Percentiles rank a stretch among this genome's conserved stretches.
These are phyloP conservation scores for Pseudogymnoascus sp. DNA, from an alignment of 2,329 filamentous ascomycete genomes.

Conservation along the genomic window DNA sequence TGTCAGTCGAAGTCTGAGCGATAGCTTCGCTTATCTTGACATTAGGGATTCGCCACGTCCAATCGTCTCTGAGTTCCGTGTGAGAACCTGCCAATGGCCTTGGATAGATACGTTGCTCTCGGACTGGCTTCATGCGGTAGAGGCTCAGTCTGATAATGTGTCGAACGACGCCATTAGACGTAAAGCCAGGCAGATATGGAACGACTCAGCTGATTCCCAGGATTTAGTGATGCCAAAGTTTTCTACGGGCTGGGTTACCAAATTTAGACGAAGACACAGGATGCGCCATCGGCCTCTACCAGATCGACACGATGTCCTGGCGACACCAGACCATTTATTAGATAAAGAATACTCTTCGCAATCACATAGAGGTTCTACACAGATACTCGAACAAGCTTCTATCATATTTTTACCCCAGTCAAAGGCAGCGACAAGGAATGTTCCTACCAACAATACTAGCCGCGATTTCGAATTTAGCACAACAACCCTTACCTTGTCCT, in stretches of 20 bases:
- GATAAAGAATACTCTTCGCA: constrained; percentile 1
- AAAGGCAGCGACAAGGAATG: constrained; percentile 3
- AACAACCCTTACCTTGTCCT: constrained; percentile 11
- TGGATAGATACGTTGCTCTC: constrained; percentile 12
- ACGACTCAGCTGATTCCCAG: constrained; percentile 12
- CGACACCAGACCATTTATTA: constrained; percentile 2
- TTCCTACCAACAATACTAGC: constrained; percentile 9
- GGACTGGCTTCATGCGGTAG: constrained; percentile 12
- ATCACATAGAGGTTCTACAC: constrained; percentile 1
- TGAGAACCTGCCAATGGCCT: constrained; percentile 15
- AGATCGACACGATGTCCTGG: constrained; percentile 8
- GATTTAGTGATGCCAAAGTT: constrained; percentile 13
- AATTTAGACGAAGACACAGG: constrained; percentile 13
- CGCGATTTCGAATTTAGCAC: constrained; percentile 5
- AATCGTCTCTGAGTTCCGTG: constrained; percentile 10
- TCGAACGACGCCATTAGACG: constrained; percentile 12
- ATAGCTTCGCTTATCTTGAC: constrained; percentile 15
- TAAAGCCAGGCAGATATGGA: constrained; percentile 13
- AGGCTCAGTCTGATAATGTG: constrained; percentile 8
- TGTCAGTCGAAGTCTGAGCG: constrained; percentile 14
- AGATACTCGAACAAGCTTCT: constrained; percentile 8
- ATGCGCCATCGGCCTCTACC: constrained; percentile 2
- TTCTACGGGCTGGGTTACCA: constrained; percentile 14
- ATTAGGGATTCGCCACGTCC: not conserved
- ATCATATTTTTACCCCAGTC: not conserved